Base-by-base conservation (phyloP, 441 rosid genomes). In the Croton laevigatus region DNA sequence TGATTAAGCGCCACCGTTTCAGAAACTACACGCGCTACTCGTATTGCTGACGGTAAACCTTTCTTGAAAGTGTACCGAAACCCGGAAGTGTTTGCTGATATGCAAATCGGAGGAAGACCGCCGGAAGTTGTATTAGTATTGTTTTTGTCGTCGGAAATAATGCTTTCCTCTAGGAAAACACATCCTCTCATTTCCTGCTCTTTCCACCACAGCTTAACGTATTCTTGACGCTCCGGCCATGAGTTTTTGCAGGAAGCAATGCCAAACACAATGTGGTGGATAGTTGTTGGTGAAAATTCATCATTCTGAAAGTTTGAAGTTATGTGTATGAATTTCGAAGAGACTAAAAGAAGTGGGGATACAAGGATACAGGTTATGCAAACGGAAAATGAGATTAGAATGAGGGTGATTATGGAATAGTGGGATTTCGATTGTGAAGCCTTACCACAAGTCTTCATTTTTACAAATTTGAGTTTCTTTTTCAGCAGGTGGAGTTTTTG, bases 201-300 rank as follows among this genome's bases (percentile, higher is more conserved):
- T 54, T 82, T 80, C 97, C 97, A 94, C 98, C 98, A 94, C 44
- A 88, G 87, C 79, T 83, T 86, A 14, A 88, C 83, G 44, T 85
- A 90, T 0, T 89, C 89, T 71, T 82, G 86, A 38, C 92, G 81
- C 13, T 68, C 75, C 2, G 80, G 81, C 97, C 97, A 94, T 5
- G 90, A 85, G 0, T 67, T 81, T 17, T 71, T 44, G 77, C 76
- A 89, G 3, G 98, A 85, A 48, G 90, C 89, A 60, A 90, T 83
- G 61, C 97, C 89, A 51, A 94, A 94, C 23, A 91, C 94, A 16
- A 94, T 53, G 58, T 91, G 93, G 1, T 82, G 78, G 4, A 91
- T 80, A 22, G 74, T 76, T 6, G 89, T 83, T 0, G 83, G 75
- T 5, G 71, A 46, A 13, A 73, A 58, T 48, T 61, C 17, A 3